Evolutionary conservation across 2,329 filamentous ascomycete genomes (phyloP).

Genomic region (Fusarium proliferatum): DNA sequence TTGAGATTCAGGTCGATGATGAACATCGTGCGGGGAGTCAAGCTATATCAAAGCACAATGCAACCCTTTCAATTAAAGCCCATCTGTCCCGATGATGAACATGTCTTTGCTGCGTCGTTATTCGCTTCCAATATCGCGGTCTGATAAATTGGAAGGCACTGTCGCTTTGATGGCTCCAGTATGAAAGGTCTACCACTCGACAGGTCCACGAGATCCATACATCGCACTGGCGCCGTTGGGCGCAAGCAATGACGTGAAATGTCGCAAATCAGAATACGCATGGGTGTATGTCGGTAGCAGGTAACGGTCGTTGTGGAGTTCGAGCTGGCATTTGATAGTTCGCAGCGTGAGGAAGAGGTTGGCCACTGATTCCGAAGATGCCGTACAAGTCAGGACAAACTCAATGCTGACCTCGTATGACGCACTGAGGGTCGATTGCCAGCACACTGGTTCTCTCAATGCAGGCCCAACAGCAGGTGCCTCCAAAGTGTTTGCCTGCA

Average conservation of each 20-base stretch:
- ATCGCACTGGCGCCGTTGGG: constrained; percentile 14
- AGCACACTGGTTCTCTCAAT: constrained; percentile 1
- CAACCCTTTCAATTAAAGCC: constrained; percentile 35
- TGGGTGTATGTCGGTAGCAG: neutral
- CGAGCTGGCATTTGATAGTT: constrained; percentile 5
- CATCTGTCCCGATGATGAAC: constrained; percentile 2
- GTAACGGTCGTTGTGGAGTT: neutral
- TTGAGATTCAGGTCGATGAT: constrained; percentile 38
- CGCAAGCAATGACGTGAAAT: constrained; percentile 32
- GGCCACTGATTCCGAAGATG: constrained; percentile 25
- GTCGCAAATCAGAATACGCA: neutral
- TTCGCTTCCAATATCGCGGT: constrained; percentile 23
- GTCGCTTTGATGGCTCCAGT: constrained; percentile 3
- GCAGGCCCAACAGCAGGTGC: constrained; percentile 6
- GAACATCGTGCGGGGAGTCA: constrained; percentile 35
- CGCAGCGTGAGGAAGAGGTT: constrained; percentile 4
- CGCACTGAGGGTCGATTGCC: constrained; percentile 7
- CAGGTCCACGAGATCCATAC: constrained; percentile 12
- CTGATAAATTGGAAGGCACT: constrained; percentile 11
- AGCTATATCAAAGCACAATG: constrained; percentile 33
- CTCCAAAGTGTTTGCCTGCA: constrained; percentile 9
- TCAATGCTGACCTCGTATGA: constrained; percentile 32
- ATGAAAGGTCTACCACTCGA: constrained; percentile 5
- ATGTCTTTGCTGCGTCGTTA: constrained; percentile 32
- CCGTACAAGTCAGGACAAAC: constrained; percentile 20